Evolutionary conservation across 1,139 yeast species (phyloP).

Genomic region (Taiozyma sp.): DNA sequence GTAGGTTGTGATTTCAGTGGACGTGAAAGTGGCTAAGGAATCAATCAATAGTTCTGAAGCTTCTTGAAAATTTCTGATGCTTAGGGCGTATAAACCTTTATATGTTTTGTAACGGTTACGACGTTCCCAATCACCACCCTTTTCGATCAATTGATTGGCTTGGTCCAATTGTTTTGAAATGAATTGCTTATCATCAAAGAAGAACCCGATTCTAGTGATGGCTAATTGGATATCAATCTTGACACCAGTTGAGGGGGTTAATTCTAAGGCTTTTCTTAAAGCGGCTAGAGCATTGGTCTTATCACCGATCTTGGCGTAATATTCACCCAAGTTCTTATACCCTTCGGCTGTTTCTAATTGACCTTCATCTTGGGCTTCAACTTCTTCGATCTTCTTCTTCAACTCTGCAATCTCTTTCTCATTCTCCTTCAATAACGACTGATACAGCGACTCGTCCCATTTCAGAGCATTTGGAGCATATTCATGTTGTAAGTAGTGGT

Average conservation of each 20-base stretch:
- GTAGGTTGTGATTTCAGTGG: slow-evolving; percentile 87
- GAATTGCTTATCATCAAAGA: slow-evolving; percentile 71
- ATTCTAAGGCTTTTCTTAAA: slow-evolving; percentile 68
- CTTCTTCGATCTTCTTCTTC: slow-evolving; percentile 60
- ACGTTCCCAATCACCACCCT: slow-evolving; percentile 99
- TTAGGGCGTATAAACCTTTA: slow-evolving; percentile 76
- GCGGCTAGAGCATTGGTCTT: slow-evolving; percentile 68
- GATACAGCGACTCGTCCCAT: slow-evolving; percentile 59
- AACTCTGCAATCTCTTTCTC: slow-evolving; percentile 50
- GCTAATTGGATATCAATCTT: slow-evolving; percentile 85
- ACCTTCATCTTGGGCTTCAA: slow-evolving; percentile 87
- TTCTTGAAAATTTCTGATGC: slow-evolving; percentile 80
- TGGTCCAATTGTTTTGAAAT: slow-evolving; percentile 74
- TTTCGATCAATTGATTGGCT: slow-evolving; percentile 72
- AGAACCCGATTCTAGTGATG: slow-evolving; percentile 80
- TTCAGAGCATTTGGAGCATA: slow-evolving; percentile 31
- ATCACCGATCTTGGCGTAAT: slow-evolving; percentile 83
- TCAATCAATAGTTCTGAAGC: slow-evolving; percentile 84
- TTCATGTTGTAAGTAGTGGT: slow-evolving; percentile 59
- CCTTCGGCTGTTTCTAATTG: slow-evolving; percentile 77
- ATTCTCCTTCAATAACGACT: slow-evolving; percentile 48
- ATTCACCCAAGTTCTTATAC: slow-evolving; percentile 81
- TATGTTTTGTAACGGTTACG: slow-evolving; percentile 92
- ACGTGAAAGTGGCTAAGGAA: slow-evolving; percentile 91
- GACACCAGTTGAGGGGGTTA: slow-evolving; percentile 83